Base-by-base conservation (phyloP, 495 filamentous ascomycete species). In the Parathielavia appendiculata region DNA sequence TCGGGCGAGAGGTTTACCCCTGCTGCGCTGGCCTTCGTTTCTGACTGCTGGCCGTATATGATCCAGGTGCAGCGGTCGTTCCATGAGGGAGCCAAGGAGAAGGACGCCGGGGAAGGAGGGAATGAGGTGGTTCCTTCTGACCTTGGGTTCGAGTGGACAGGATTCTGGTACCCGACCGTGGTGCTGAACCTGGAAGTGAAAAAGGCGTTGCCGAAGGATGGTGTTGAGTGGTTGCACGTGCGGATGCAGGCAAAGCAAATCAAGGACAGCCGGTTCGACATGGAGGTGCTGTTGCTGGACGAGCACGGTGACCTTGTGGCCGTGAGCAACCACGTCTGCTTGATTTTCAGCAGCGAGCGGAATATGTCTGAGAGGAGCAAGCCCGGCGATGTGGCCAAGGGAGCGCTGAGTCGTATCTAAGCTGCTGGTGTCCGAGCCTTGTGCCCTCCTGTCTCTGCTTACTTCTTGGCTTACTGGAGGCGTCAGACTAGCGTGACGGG, bases 141-240 rank as follows among this genome's bases (percentile, higher is more conserved):
- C 16, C 44, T 43, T 2, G 54, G 58, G 26, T 6, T 30, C 6
- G 6, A 30, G 26, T 30, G 26, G 32, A 43, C 43, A 0, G 38
- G 48, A 35, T 79, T 75, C 63, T 92, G 90, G 90, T 92, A 91
- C 72, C 89, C 88, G 0, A 95, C 89, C 4, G 71, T 93, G 16
- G 76, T 86, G 20, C 69, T 90, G 69, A 84, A 83, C 59, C 58
- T 90, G 26, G 86, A 90, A 60, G 70, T 86, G 49, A 89, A 90
- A 73, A 83, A 81, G 63, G 63, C 70, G 16, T 69, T 89, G 46
- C 84, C 84, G 7, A 66, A 69, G 16, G 73, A 73, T 26, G 85
- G 86, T 0, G 80, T 79, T 40, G 78, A 86, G 61, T 89, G 86
- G 86, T 64, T 91, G 49, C 84, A 81, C 65, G 73, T 78, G 54